phyloP scores from a whole-genome alignment of 2,329 filamentous ascomycete species.

The Chalara sp. region DNA sequence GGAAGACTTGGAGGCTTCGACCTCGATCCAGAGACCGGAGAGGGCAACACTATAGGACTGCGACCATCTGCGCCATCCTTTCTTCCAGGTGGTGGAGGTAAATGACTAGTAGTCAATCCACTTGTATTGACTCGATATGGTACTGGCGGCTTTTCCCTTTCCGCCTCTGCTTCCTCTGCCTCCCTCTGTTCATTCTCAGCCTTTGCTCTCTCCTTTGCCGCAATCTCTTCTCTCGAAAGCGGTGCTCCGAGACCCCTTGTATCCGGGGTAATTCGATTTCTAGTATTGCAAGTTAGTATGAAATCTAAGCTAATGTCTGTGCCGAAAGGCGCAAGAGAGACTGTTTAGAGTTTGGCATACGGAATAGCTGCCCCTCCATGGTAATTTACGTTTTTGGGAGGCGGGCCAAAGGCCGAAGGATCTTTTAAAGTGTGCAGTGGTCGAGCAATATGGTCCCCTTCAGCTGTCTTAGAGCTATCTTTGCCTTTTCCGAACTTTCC shows the following conservation, averaged over 20 bases:
- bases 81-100: slow-evolving; percentile 53
- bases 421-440: slow-evolving; percentile 58
- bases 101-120: slow-evolving; percentile 48
- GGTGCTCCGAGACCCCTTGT: slow-evolving; percentile 36
- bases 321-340: neutral
- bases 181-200: slow-evolving; percentile 21
- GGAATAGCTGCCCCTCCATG: slow-evolving; percentile 23
- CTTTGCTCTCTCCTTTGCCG: slow-evolving; percentile 23
- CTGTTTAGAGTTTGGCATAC: neutral
- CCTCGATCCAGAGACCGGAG: slow-evolving; percentile 12
- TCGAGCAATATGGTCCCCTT: slow-evolving; percentile 24
- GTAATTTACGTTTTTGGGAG: slow-evolving; percentile 46
- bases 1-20: slow-evolving; percentile 39
- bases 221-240: slow-evolving; percentile 31
- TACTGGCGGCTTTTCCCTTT: slow-evolving; percentile 37
- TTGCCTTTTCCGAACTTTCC: slow-evolving; percentile 30
- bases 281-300: neutral
- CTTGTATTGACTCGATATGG: slow-evolving; percentile 56
- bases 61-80: slow-evolving; percentile 26
- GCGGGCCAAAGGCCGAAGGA: slow-evolving; percentile 57
- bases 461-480: slow-evolving; percentile 11
- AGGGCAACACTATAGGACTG: slow-evolving; percentile 13
- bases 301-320: too few relatives aligned
- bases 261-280: slow-evolving; percentile 23
- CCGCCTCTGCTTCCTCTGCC: slow-evolving; percentile 21